Evolutionary conservation across 805 yeast species (phyloP).

Genomic region (Wickerhamomyces chaumierensis): DNA sequence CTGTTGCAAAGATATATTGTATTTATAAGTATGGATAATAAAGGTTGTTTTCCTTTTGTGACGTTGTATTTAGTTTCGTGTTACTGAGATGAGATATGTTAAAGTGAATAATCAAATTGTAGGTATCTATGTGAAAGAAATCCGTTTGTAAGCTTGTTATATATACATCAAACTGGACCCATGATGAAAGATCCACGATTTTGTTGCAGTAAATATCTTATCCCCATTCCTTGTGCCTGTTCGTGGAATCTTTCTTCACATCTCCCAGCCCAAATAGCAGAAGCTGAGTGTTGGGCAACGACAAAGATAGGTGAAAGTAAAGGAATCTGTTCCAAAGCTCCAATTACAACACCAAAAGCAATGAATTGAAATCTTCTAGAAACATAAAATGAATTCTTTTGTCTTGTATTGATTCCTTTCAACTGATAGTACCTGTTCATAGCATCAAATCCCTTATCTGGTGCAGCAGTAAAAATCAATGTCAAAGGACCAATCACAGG

Average conservation of each 20-base stretch:
- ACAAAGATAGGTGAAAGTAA: neutral
- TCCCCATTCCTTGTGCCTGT: no score
- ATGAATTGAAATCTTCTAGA: slow-evolving; percentile 1
- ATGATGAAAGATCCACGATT: no score
- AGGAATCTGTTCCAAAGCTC: neutral
- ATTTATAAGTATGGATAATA: no score
- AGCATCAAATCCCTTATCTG: neutral
- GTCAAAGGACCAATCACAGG: neutral
- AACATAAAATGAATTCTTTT: slow-evolving; percentile 1
- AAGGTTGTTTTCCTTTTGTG: no score
- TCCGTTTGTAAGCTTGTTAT: slow-evolving; percentile 2
- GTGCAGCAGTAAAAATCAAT: neutral
- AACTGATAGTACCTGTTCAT: neutral
- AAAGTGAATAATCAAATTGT: no score
- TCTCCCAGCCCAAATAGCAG: neutral
- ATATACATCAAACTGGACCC: no score
- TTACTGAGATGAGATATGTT: no score
- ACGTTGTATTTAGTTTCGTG: no score
- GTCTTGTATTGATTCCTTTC: slow-evolving; percentile 1
- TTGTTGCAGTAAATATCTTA: no score
- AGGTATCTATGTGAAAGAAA: no score
- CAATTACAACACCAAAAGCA: neutral
- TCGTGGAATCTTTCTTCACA: no score
- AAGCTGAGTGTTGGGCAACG: neutral
- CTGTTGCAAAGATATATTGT: no score